phyloP scores from a whole-genome alignment of 805 yeast genomes.

The Cephaloascus albidus region DNA sequence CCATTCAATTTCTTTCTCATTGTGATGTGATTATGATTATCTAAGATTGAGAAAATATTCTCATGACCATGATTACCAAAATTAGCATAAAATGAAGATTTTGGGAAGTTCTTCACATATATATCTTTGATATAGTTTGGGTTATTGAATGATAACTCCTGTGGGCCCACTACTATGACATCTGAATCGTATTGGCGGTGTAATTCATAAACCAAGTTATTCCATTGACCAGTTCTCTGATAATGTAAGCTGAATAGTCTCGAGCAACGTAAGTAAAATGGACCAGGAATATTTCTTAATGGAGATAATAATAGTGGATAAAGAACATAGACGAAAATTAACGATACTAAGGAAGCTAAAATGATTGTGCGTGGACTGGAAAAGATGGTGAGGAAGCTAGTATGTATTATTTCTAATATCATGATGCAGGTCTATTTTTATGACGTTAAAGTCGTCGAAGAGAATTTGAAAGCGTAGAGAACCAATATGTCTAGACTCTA shows the following conservation, averaged over 20 bases:
- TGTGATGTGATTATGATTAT: constrained; percentile 20
- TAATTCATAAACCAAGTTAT: constrained; percentile 17
- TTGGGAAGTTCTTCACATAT: constrained; percentile 30
- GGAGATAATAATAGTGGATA: constrained; percentile 26
- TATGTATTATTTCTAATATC: too few species aligned
- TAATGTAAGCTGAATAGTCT: constrained; percentile 17
- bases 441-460: too few species aligned
- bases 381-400: too few species aligned
- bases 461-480: too few species aligned
- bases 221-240: constrained; percentile 24
- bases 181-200: constrained; percentile 24
- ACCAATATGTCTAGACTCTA: too few species aligned
- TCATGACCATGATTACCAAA: constrained; percentile 31
- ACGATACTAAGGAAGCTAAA: too few species aligned
- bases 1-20: neutral
- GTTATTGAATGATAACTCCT: constrained; percentile 27
- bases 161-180: constrained; percentile 26
- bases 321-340: too few species aligned
- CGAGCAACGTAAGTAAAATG: constrained; percentile 24
- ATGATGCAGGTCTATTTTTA: too few species aligned
- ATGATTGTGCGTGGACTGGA: too few species aligned
- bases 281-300: constrained; percentile 26
- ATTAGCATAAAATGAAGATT: constrained; percentile 25
- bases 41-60: constrained; percentile 28
- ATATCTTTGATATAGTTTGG: constrained; percentile 24